A percentile compares a stretch with the other conserved stretches of the same genome.
These are phyloP conservation scores for Oxyria digyna DNA, from an alignment of 148 eudicot species.

Conservation along the genomic window DNA sequence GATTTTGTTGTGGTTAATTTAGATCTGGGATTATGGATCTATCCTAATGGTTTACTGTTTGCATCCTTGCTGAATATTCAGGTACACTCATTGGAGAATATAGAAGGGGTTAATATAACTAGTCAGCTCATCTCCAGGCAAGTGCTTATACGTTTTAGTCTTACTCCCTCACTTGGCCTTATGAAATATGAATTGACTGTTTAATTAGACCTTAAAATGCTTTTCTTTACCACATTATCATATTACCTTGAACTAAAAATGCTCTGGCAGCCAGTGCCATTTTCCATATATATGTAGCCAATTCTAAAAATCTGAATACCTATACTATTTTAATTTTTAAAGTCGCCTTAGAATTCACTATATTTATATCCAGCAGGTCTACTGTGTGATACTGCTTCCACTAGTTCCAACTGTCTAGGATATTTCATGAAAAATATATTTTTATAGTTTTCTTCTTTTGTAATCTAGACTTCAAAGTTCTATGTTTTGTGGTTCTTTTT, in stretches of 20 bases:
- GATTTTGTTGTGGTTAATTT: neutral
- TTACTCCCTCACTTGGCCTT: neutral
- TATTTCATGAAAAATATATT: neutral
- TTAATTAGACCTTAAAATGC: neutral
- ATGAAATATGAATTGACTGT: neutral
- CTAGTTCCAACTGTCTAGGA: neutral
- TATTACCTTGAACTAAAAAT: neutral
- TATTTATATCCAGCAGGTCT: neutral
- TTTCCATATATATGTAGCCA: neutral
- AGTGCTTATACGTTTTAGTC: neutral
- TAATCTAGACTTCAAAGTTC: neutral
- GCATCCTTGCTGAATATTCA: constrained; percentile 29
- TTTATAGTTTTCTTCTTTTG: neutral
- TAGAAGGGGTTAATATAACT: constrained; percentile 74
- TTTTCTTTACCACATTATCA: neutral
- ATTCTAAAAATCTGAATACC: neutral
- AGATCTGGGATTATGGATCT: neutral
- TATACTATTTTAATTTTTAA: neutral
- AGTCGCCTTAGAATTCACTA: neutral
- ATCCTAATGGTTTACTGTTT: neutral
- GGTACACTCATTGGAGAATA: constrained; percentile 77
- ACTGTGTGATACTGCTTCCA: neutral
- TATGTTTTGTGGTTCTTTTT: too few relatives aligned
- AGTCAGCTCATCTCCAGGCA: constrained; percentile 65
- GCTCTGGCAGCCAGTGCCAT: neutral